Base-by-base conservation (phyloP, 768 basidiomycete genomes). In the Crepidotus variabilis region DNA sequence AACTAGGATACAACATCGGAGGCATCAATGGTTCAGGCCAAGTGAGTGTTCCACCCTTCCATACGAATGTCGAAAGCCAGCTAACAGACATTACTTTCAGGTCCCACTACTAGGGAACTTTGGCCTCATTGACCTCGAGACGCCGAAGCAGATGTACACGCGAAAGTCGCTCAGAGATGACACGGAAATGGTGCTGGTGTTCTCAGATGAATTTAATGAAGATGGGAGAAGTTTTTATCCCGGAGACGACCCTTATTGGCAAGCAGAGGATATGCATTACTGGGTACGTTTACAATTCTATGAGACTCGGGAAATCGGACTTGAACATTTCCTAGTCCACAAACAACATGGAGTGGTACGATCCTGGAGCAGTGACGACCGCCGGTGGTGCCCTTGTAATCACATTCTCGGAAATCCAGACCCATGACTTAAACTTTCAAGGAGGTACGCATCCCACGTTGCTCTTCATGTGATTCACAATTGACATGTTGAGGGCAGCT, bases 191-290 rank as follows among this genome's bases (percentile, higher is more conserved):
- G 66, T 76, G 47, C 75, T 92, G 22, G 86, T 90, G 9, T 92
- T 90, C 67, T 86, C 84, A 3, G 91, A 93, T 69, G 91, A 93
- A 66, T 92, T 93, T 67, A 86, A 92, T 65, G 74, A 73, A 22
- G 84, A 86, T 20, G 88, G 89, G 3, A 76, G 91, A 58, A 79
- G 86, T 4, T 92, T 92, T 64, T 92, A 88, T 72, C 82, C 86
- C 43, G 88, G 88, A 5, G 90, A 92, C 60, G 91, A 93, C 67
- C 91, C 91, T 2, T 92, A 88, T 63, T 90, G 88, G 88, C 87
- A 90, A 65, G 88, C 90, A 35, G 85, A 73, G 20, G 78, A 92
- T 69, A 75, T 92, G 33, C 85, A 92, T 67, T 92, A 91, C 63
- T 91, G 90, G 88, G 84, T 85, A 56, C 54, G 64, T 58, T 34